Evolutionary conservation across 2,329 filamentous ascomycete species (phyloP).

Genomic region (Magnaporthales sp.): DNA sequence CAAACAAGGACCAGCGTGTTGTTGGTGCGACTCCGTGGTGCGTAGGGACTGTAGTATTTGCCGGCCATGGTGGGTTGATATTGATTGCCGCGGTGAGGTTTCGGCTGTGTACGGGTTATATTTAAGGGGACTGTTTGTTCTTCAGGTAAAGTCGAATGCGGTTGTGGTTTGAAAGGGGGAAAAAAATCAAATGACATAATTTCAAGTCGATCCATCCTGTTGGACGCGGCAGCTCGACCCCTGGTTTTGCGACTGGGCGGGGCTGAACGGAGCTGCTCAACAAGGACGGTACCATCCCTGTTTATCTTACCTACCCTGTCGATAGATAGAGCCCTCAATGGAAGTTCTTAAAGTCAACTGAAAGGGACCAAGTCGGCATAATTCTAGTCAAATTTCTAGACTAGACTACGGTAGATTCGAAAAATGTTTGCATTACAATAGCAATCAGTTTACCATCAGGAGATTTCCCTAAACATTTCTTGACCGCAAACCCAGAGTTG

Average conservation of each 20-base stretch:
- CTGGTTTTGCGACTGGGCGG: neutral
- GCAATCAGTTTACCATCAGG: too few species aligned
- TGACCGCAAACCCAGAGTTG: neutral
- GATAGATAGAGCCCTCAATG: too few species aligned
- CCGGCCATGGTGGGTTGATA: neutral
- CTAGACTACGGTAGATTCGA: too few species aligned
- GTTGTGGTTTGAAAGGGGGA: neutral
- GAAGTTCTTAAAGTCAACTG: neutral
- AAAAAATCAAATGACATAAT: neutral
- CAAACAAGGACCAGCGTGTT: slow-evolving; percentile 13
- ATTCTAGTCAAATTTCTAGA: too few species aligned
- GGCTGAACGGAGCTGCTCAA: neutral
- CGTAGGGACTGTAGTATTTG: slow-evolving; percentile 12
- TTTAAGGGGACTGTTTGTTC: neutral
- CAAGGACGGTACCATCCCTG: too few species aligned
- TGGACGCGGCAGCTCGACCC: neutral
- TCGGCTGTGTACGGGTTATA: neutral
- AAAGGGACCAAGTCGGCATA: too few species aligned
- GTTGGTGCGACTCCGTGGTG: slow-evolving; percentile 8
- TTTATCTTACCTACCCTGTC: neutral
- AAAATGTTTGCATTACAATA: neutral
- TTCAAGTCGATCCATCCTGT: neutral
- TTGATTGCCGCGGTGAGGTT: neutral
- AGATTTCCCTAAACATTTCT: neutral
- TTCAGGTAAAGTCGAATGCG: neutral